Evolutionary conservation across 2,329 filamentous ascomycete species (phyloP).

Genomic region (Dactylellina parvicollis): DNA sequence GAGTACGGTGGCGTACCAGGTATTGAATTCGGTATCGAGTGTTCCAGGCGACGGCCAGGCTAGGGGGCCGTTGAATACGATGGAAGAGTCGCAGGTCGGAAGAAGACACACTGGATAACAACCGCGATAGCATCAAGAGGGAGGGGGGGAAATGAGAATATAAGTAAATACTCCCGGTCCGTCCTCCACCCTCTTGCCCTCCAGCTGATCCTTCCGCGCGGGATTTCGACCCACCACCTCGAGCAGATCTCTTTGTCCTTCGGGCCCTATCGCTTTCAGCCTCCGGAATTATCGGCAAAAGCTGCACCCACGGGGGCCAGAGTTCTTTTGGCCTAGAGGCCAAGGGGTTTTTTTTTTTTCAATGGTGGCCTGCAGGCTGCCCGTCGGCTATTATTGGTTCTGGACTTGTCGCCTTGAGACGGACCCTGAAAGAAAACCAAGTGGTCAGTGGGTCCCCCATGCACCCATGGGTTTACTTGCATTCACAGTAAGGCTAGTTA

Average conservation of each 20-base stretch:
- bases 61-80: not conserved
- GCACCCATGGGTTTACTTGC: no score
- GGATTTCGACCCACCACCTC: not conserved
- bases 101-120: not conserved
- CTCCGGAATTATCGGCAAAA: conserved; percentile 30
- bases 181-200: not conserved
- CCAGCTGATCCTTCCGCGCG: conserved; percentile 8
- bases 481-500: no score
- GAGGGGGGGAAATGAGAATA: not conserved
- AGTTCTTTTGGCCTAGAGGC: not conserved
- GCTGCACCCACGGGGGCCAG: not conserved
- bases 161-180: conserved; percentile 8
- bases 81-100: not conserved
- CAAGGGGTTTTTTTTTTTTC: no score
- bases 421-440: conserved; percentile 1
- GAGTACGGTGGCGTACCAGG: no score
- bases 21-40: no score
- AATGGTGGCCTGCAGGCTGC: not conserved
- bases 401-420: conserved; percentile 2
- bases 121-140: not conserved
- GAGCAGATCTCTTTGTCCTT: conserved; percentile 14
- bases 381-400: conserved; percentile 20
- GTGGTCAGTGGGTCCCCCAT: not conserved
- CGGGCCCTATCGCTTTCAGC: conserved; percentile 16
- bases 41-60: not conserved